A percentile compares a stretch with the other conserved stretches of the same genome.
These are phyloP conservation scores for Aspergillus bridgeri DNA, from an alignment of 495 filamentous ascomycete genomes.

Conservation along the genomic window DNA sequence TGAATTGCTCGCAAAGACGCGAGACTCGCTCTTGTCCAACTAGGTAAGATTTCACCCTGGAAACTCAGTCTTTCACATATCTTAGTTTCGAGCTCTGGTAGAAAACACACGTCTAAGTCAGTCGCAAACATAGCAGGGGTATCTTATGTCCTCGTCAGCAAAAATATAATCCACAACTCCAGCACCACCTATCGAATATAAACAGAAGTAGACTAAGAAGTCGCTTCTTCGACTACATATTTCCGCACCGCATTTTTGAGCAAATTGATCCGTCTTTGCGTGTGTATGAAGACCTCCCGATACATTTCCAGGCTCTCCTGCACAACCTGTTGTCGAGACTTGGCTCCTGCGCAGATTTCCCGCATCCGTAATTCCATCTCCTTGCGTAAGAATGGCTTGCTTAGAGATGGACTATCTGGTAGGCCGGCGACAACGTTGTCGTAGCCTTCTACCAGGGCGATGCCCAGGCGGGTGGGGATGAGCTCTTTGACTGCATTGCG, in stretches of 20 bases:
- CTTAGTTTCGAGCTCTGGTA: background rate
- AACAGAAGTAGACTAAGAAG: slow-evolving; percentile 7
- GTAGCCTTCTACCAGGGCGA: slow-evolving; percentile 90
- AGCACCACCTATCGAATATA: background rate
- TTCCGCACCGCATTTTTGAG: slow-evolving; percentile 60
- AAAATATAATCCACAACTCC: slow-evolving; percentile 3
- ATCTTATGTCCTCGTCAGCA: background rate
- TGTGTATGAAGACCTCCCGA: slow-evolving; percentile 74
- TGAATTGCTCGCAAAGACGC: too few species aligned
- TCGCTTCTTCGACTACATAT: slow-evolving; percentile 40
- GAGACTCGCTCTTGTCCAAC: too few species aligned
- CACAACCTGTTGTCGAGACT: slow-evolving; percentile 68
- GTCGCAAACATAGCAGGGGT: background rate
- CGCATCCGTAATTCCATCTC: slow-evolving; percentile 97
- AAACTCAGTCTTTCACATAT: background rate
- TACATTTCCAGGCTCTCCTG: slow-evolving; percentile 80
- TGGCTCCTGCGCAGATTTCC: slow-evolving; percentile 86
- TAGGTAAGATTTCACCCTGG: too few species aligned
- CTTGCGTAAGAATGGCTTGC: slow-evolving; percentile 96
- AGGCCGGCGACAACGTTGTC: slow-evolving; percentile 74
- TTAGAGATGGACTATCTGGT: slow-evolving; percentile 70
- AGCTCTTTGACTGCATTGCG: slow-evolving; percentile 71
- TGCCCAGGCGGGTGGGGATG: slow-evolving; percentile 83
- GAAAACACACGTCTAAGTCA: background rate
- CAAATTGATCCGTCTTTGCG: slow-evolving; percentile 66